These are phyloP conservation scores for Fusarium circinatum DNA, from an alignment of 2,329 filamentous ascomycete genomes.

Conservation along the genomic window DNA sequence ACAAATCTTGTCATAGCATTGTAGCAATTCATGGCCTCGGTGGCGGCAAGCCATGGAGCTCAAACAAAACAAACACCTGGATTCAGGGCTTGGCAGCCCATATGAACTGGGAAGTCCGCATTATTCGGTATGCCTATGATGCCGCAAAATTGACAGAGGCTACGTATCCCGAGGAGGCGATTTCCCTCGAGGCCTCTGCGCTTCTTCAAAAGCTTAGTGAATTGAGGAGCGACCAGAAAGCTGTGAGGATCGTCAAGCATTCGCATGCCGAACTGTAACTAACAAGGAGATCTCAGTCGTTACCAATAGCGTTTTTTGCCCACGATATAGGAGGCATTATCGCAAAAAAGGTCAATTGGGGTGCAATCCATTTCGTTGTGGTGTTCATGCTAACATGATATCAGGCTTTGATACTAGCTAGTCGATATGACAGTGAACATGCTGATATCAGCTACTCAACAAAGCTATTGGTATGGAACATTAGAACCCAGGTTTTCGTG, in stretches of 20 bases:
- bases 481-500: accelerated
- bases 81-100: not conserved
- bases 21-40: not conserved
- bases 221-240: not conserved
- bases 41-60: not conserved
- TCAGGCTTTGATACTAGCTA: not conserved
- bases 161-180: not conserved
- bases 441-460: not conserved
- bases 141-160: not conserved
- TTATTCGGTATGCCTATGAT: not conserved
- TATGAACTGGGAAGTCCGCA: not conserved
- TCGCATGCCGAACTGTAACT: not conserved
- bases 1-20: not conserved
- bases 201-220: not conserved
- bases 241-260: not conserved
- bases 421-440: not conserved
- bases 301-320: not conserved
- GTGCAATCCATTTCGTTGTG: not conserved
- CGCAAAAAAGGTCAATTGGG: not conserved
- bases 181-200: not conserved
- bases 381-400: not conserved
- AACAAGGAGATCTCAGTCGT: not conserved
- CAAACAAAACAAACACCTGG: not conserved
- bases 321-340: constrained; percentile 7
- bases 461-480: not conserved